phyloP scores from a whole-genome alignment of 169 alveolate species.

The Plasmodium relictum region DNA sequence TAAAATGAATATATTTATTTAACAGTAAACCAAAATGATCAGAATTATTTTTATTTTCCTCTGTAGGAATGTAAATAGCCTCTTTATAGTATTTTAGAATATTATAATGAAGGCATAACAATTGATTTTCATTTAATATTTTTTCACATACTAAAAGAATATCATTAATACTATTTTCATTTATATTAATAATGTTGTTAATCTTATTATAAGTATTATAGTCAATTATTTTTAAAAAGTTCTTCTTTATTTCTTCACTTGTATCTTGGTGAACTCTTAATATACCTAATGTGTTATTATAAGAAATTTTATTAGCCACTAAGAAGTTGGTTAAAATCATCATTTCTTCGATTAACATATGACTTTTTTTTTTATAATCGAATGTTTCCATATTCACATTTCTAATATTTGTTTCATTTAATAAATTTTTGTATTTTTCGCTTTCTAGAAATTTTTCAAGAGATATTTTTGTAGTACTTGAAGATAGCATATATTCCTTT shows the following conservation, averaged over 20 bases:
- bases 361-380: conserved; percentile 81
- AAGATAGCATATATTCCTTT: neutral
- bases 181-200: conserved; percentile 24
- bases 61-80: conserved; percentile 81
- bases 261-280: conserved; percentile 85
- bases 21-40: conserved; percentile 98
- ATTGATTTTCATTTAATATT: conserved; percentile 78
- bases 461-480: neutral
- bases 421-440: neutral
- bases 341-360: conserved; percentile 88
- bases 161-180: conserved; percentile 26
- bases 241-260: conserved; percentile 79
- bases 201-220: conserved; percentile 56
- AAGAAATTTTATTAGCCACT: conserved; percentile 82
- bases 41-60: conserved; percentile 58
- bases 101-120: conserved; percentile 81
- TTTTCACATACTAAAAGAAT: conserved; percentile 77
- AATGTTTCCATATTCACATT: conserved; percentile 35
- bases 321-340: conserved; percentile 86
- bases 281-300: conserved; percentile 75
- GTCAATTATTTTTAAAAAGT: conserved; percentile 61
- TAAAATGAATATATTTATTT: conserved; percentile 97
- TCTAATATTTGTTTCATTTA: conserved; percentile 65
- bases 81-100: conserved; percentile 83
- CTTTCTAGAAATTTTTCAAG: conserved; percentile 11